phyloP scores from a whole-genome alignment of 2,329 filamentous ascomycete species.

The Sclerotinia sclerotiorum region DNA sequence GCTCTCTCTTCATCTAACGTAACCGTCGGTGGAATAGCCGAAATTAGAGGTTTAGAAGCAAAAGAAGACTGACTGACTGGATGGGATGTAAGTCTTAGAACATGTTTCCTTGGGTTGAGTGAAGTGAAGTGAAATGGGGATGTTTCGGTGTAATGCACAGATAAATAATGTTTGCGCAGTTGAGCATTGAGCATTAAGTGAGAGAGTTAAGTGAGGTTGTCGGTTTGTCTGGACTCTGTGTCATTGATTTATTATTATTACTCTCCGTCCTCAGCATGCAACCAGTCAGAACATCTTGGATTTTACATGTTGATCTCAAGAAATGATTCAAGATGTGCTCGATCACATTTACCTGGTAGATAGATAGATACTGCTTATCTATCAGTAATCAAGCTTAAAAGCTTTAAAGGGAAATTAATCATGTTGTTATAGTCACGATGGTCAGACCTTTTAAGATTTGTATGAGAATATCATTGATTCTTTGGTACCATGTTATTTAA shows the following conservation, averaged over 20 bases:
- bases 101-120: not conserved
- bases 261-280: not conserved
- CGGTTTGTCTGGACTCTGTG: too few species aligned
- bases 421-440: not conserved
- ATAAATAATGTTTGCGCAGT: not conserved
- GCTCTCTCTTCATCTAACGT: conserved; percentile 9
- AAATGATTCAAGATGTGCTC: not conserved
- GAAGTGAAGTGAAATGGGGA: not conserved
- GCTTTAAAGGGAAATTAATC: not conserved
- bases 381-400: not conserved
- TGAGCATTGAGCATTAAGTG: too few species aligned
- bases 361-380: not conserved
- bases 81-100: not conserved
- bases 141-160: conserved; percentile 5
- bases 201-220: too few species aligned
- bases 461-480: not conserved
- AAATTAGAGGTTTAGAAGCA: conserved; percentile 13
- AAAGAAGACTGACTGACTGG: not conserved
- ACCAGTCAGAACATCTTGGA: too few species aligned
- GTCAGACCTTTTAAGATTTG: not conserved
- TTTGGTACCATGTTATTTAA: not conserved
- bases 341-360: not conserved
- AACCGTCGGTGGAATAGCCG: not conserved
- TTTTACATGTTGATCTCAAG: not conserved
- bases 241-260: not conserved